These are phyloP conservation scores for Mortierella hygrophila DNA, from an alignment of 192 early-diverging fungal species.

Conservation along the genomic window DNA sequence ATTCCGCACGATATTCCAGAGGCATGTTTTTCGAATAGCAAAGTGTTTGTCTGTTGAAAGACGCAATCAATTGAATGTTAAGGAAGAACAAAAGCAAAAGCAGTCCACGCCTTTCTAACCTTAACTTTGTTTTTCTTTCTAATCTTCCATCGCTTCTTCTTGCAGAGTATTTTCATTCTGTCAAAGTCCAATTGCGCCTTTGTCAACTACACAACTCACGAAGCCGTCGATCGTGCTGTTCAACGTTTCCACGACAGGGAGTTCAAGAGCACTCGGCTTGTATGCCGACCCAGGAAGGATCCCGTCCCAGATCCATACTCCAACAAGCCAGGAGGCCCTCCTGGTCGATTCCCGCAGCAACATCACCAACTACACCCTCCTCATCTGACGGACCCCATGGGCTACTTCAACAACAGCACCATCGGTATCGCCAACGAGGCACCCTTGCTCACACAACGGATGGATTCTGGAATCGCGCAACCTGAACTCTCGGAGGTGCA, in stretches of 20 bases:
- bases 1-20: slow-evolving; percentile 43
- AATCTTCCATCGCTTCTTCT: not conserved
- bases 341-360: slow-evolving; percentile 7
- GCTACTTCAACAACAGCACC: slow-evolving; percentile 9
- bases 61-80: not conserved
- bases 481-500: slow-evolving; percentile 23
- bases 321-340: not conserved
- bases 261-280: slow-evolving; percentile 58
- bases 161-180: slow-evolving; percentile 61
- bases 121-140: slow-evolving; percentile 6
- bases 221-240: slow-evolving; percentile 60
- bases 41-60: not conserved
- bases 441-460: not conserved
- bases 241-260: slow-evolving; percentile 60
- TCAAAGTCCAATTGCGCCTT: slow-evolving; percentile 64
- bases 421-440: not conserved
- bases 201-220: slow-evolving; percentile 63
- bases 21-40: not conserved
- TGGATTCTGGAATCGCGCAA: not conserved
- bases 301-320: slow-evolving; percentile 29
- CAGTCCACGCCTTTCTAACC: not conserved
- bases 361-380: slow-evolving; percentile 9
- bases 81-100: not conserved
- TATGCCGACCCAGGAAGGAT: slow-evolving; percentile 62
- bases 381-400: slow-evolving; percentile 13